Conservation (phyloP, 192 early-diverging fungal species). For the Ambispora gerdemannii region DNA sequence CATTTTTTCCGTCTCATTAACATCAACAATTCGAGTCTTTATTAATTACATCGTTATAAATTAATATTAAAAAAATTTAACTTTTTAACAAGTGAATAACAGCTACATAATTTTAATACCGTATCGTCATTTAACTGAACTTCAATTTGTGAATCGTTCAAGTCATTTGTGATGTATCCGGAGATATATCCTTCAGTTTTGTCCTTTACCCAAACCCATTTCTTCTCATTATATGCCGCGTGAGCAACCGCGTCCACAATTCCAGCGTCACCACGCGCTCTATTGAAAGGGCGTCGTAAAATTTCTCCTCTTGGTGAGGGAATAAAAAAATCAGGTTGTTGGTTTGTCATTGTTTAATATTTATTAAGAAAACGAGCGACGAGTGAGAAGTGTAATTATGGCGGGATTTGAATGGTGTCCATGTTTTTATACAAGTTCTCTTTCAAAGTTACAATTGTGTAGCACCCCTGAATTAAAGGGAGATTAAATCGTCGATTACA, state of each 20-base stretch:
- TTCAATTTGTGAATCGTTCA: slow-evolving; percentile 63
- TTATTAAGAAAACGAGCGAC: no score
- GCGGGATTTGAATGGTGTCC: no score
- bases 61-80: neutral
- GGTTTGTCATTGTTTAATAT: no score
- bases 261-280: slow-evolving; percentile 34
- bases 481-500: no score
- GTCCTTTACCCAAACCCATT: slow-evolving; percentile 97
- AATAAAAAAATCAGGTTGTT: slow-evolving; percentile 5
- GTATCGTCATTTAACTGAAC: slow-evolving; percentile 76
- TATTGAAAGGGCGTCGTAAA: slow-evolving; percentile 7
- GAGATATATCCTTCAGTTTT: slow-evolving; percentile 85
- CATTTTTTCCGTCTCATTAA: slow-evolving; percentile 90
- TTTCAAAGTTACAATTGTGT: no score
- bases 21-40: slow-evolving; percentile 47
- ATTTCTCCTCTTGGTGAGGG: slow-evolving; percentile 2
- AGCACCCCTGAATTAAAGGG: no score
- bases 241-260: slow-evolving; percentile 62
- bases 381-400: no score
- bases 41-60: neutral
- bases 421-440: no score
- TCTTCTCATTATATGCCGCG: slow-evolving; percentile 89
- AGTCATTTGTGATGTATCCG: slow-evolving; percentile 75
- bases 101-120: no score
- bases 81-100: neutral